These are phyloP conservation scores for Saprolegnia diclina DNA, from an alignment of 352 stramenopile species.

Conservation along the genomic window DNA sequence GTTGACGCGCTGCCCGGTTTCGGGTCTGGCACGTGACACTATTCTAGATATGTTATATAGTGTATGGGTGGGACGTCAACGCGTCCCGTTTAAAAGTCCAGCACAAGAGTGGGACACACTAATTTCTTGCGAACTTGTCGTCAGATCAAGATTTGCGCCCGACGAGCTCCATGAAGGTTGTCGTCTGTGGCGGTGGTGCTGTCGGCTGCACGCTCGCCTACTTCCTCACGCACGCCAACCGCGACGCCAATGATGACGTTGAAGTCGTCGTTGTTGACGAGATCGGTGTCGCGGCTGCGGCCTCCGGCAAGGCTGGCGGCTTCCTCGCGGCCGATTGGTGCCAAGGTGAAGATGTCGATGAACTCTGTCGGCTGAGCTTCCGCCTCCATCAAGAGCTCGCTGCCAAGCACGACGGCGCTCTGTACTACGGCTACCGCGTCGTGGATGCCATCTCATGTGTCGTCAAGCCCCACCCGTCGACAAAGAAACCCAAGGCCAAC, in stretches of 20 bases:
- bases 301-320: slow-evolving; percentile 78
- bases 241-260: background rate
- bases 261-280: slow-evolving; percentile 50
- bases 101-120: background rate
- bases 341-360: slow-evolving; percentile 44
- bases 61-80: too few relatives aligned
- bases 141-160: background rate
- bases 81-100: background rate
- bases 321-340: slow-evolving; percentile 81
- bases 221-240: slow-evolving; percentile 5
- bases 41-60: too few relatives aligned
- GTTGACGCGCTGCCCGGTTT: too few relatives aligned
- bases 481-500: background rate
- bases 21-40: too few relatives aligned
- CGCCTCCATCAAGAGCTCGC: slow-evolving; percentile 70
- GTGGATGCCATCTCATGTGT: slow-evolving; percentile 25
- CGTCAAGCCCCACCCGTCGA: slow-evolving; percentile 13
- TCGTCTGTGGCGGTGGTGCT: slow-evolving; percentile 19
- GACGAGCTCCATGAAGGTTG: slow-evolving; percentile 16
- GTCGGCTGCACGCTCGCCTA: slow-evolving; percentile 23
- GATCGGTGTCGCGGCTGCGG: slow-evolving; percentile 49
- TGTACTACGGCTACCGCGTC: slow-evolving; percentile 8
- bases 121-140: background rate
- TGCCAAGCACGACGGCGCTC: slow-evolving; percentile 30
- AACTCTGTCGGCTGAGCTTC: slow-evolving; percentile 69